Evolutionary conservation across 2,329 filamentous ascomycete genomes (phyloP), one percentile per base, ranked within the genome.

Genomic region (Botrytis byssoidea): DNA sequence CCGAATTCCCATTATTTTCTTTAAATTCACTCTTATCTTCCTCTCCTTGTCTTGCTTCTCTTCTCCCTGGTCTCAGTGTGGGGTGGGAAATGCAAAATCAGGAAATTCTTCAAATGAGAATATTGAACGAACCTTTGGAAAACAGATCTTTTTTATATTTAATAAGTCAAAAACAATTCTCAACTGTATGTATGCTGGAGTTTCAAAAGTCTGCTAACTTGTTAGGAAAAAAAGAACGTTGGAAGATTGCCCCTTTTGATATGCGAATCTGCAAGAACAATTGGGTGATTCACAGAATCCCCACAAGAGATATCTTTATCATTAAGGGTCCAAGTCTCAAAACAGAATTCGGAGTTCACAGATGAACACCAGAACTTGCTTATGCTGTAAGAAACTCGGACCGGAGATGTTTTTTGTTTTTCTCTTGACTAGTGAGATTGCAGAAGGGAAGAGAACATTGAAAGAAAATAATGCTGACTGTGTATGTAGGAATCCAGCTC

Each of bases 401-500:
- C 46, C 65, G 46, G 65, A 67, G 65, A 67, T 67, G 46, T 55
- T 20, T n/a, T 9, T 67, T 16, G 16, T n/a, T 37, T 32, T 40
- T 37, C 64, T 51, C 64, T 29, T 20, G 6, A 55, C 35, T 29
- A 25, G 35, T 32, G 20, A 40, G 46, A 40, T 55, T 67, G n/a
- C 48, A 57, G 25, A 8, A 72, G 61, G 37, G 46, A 35, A 46
- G 37, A 32, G 37, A 69, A 57, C 32, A 14, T 18, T 16, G 25
- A 51, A 72, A 73, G 40, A 29, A 42, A 63, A 48, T 44, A 55
- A 59, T 40, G 60, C 65, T 73, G 70, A 73, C 65, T 63, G 67
- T 57, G 35, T 64, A 48, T 60, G 48, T 73, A 74, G 76, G 77
- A 78, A 78, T 77, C 77, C 79, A 80, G 79, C 79, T 78, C 79